Percentiles rank a stretch among this genome's conserved stretches.
These are phyloP conservation scores for Tuber borchii DNA, from an alignment of 495 filamentous ascomycete species.

Conservation along the genomic window DNA sequence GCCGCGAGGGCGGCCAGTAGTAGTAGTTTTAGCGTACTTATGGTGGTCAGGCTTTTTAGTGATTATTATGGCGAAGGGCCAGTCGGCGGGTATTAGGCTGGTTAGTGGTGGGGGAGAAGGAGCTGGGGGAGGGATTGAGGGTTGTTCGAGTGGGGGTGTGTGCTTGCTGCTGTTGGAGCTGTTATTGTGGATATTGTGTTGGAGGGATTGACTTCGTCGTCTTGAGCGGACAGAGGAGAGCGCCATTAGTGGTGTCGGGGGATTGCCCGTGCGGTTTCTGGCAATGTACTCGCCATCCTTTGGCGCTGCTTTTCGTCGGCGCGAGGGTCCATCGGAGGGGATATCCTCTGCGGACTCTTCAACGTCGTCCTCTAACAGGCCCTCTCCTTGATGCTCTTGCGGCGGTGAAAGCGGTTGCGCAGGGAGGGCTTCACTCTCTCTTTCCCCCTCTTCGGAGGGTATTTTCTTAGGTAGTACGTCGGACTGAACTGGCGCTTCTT, in stretches of 20 bases:
- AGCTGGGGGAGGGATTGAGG: not conserved
- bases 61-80: not conserved
- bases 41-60: not conserved
- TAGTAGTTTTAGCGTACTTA: not conserved
- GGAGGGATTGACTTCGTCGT: not conserved
- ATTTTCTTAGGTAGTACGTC: not conserved
- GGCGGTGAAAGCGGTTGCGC: not conserved
- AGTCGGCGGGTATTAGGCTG: not conserved
- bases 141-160: not conserved
- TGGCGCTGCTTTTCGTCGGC: not conserved
- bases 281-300: not conserved
- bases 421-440: not conserved
- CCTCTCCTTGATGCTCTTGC: not conserved
- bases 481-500: not conserved
- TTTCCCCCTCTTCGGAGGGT: not conserved
- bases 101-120: not conserved
- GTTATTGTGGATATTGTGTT: not conserved
- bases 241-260: not conserved
- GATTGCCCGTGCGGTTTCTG: slow-evolving; percentile 1
- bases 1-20: not conserved
- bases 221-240: not conserved
- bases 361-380: not conserved
- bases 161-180: not conserved
- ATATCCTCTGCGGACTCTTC: not conserved
- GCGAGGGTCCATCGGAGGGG: not conserved